Conservation (phyloP, 805 yeast species). For the Lipomyces chichibuensis region DNA sequence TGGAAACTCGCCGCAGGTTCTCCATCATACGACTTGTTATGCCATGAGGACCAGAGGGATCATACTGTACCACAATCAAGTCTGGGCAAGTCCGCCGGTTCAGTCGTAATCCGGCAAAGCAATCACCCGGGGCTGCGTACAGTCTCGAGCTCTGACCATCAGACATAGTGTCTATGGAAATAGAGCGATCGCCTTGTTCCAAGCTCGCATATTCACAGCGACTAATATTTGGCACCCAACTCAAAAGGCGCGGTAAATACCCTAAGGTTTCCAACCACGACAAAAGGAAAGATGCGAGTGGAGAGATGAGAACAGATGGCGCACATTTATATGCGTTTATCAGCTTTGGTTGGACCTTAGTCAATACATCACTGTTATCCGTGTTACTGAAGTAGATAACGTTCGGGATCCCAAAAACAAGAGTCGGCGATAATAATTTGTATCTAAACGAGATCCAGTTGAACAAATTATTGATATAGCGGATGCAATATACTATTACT, state of each 20-base stretch:
- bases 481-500: neutral
- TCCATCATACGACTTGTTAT: neutral
- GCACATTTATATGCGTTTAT: conserved; percentile 5
- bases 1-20: neutral
- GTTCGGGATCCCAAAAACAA: conserved; percentile 7
- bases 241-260: neutral
- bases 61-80: conserved; percentile 1
- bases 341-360: neutral
- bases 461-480: neutral
- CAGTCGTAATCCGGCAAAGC: neutral
- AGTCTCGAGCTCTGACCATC: neutral
- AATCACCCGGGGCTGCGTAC: neutral
- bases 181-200: neutral
- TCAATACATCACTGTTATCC: neutral
- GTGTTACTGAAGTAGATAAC: conserved; percentile 3
- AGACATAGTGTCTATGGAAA: neutral
- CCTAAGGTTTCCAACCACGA: neutral
- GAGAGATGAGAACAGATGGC: neutral
- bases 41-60: neutral
- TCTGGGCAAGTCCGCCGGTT: conserved; percentile 2
- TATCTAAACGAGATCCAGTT: neutral
- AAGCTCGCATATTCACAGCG: conserved; percentile 1
- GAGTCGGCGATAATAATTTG: neutral
- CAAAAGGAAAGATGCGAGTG: neutral
- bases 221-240: neutral